Conservation (phyloP, 495 filamentous ascomycete genomes). For the Podospora pseudoanserina region DNA sequence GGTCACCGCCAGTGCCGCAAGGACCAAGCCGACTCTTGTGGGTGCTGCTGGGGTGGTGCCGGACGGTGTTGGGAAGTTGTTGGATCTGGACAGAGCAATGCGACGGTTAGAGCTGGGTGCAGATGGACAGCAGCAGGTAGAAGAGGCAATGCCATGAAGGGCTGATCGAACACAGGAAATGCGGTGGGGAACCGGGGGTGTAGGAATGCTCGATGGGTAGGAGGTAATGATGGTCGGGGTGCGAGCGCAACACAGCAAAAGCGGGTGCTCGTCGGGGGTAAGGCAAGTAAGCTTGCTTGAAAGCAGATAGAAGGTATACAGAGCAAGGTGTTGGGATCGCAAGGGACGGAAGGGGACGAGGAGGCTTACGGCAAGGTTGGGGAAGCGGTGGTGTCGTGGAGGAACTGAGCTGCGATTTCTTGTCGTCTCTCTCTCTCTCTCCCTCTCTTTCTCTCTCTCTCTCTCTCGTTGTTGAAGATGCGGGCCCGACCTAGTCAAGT, state of each 20-base stretch:
- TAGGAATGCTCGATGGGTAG: background rate
- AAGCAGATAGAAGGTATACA: conserved; percentile 15
- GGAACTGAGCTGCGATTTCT: conserved; percentile 23
- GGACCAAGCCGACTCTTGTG: conserved; percentile 10
- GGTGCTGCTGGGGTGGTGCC: conserved; percentile 6
- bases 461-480: conserved; percentile 5
- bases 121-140: background rate
- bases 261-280: background rate
- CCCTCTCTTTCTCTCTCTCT: background rate
- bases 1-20: conserved; percentile 26
- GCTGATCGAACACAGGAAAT: background rate
- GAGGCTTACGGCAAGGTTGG: conserved; percentile 38
- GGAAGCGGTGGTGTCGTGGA: conserved; percentile 33
- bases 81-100: conserved; percentile 10
- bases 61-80: background rate
- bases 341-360: conserved; percentile 30
- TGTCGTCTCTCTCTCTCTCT: conserved; percentile 19
- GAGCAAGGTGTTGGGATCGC: conserved; percentile 36
- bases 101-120: background rate
- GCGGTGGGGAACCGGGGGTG: background rate
- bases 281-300: background rate
- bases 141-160: background rate
- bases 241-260: conserved; percentile 15
- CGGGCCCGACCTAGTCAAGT: conserved; percentile 11
- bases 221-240: background rate